Evolutionary conservation across 2,329 filamentous ascomycete species (phyloP).

Genomic region (Xylaria arbuscula): DNA sequence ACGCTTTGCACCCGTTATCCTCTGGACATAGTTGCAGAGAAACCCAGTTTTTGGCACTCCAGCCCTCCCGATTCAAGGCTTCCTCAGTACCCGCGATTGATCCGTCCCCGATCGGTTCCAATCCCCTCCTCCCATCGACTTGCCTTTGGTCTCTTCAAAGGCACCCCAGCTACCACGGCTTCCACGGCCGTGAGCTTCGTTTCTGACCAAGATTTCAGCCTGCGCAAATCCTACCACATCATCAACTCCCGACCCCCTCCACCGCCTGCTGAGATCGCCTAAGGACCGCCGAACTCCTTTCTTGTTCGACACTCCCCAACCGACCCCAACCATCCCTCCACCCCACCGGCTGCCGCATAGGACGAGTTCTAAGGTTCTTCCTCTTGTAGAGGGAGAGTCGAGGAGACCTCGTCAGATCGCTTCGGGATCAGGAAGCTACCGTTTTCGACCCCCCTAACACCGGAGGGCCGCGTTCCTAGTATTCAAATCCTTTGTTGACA

Average conservation of each 20-base stretch:
- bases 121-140: slow-evolving; percentile 42
- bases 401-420: slow-evolving; percentile 95
- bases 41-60: background rate
- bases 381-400: slow-evolving; percentile 99
- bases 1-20: background rate
- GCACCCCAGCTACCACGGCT: slow-evolving; percentile 70
- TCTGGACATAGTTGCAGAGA: background rate
- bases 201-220: slow-evolving; percentile 77
- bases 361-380: slow-evolving; percentile 98
- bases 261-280: slow-evolving; percentile 60
- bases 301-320: slow-evolving; percentile 63
- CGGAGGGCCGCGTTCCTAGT: slow-evolving; percentile 46
- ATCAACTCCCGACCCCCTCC: slow-evolving; percentile 74
- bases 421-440: slow-evolving; percentile 91
- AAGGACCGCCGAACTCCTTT: slow-evolving; percentile 61
- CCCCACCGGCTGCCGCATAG: slow-evolving; percentile 99
- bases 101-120: slow-evolving; percentile 26
- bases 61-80: background rate
- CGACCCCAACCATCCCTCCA: slow-evolving; percentile 66
- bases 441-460: slow-evolving; percentile 96
- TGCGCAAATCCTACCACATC: slow-evolving; percentile 72
- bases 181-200: slow-evolving; percentile 69
- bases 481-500: slow-evolving; percentile 37
- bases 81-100: slow-evolving; percentile 5
- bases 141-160: slow-evolving; percentile 78